These are phyloP conservation scores for Paecilomyces formosus DNA, from an alignment of 2,329 filamentous ascomycete genomes.

Conservation along the genomic window DNA sequence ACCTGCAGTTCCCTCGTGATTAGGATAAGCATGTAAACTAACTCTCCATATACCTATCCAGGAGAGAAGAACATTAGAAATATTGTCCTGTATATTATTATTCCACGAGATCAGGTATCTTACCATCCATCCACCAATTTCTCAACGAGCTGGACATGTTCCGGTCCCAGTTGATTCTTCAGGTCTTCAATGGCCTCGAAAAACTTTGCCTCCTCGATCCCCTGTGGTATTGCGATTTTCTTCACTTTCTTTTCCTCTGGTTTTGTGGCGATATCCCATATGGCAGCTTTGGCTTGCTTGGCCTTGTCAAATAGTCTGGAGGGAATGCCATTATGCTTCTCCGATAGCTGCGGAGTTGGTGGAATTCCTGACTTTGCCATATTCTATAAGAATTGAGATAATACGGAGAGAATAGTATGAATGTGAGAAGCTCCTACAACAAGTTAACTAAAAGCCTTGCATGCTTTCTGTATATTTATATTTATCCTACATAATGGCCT, in stretches of 20 bases:
- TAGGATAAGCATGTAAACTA: background rate
- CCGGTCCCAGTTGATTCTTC: conserved; percentile 23
- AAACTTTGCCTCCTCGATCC: conserved; percentile 29
- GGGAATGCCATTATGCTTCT: conserved; percentile 5
- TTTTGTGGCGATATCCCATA: conserved; percentile 5
- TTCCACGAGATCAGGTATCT: background rate
- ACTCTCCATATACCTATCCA: conserved; percentile 4
- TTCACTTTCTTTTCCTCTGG: conserved; percentile 1
- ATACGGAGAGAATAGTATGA: background rate
- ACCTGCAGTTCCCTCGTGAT: background rate
- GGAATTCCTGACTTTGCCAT: conserved; percentile 1
- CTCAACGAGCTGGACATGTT: conserved; percentile 36
- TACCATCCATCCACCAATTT: conserved; percentile 37
- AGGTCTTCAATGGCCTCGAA: conserved; percentile 30
- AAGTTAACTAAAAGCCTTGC: background rate
- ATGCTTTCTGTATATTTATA: background rate
- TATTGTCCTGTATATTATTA: background rate
- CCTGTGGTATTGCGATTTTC: conserved; percentile 24
- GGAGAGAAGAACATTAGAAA: background rate
- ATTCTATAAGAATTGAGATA: background rate
- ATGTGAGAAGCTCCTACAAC: background rate
- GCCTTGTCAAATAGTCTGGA: conserved; percentile 5
- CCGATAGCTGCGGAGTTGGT: conserved; percentile 3
- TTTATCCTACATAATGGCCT: background rate
- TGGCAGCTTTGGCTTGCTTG: conserved; percentile 3